These are phyloP conservation scores for Inga laurina DNA, from an alignment of 306 rosid species.

Conservation along the genomic window DNA sequence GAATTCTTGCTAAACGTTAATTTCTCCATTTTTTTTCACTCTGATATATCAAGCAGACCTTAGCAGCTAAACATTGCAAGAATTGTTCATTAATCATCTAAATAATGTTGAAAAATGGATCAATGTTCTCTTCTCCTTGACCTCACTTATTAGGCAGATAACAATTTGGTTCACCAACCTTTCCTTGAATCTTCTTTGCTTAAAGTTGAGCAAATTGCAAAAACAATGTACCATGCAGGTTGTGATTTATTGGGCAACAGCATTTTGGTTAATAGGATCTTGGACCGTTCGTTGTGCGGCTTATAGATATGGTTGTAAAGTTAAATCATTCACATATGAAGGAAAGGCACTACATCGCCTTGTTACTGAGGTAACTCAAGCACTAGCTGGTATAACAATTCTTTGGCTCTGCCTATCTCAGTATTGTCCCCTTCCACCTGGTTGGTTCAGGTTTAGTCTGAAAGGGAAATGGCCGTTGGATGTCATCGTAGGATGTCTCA, in stretches of 20 bases:
- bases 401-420: conserved; percentile 78
- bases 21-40: background rate
- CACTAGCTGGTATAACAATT: conserved; percentile 80
- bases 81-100: background rate
- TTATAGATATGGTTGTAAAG: conserved; percentile 69
- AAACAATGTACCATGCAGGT: conserved; percentile 57
- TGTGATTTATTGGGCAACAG: conserved; percentile 91
- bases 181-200: background rate
- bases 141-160: background rate
- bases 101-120: background rate
- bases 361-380: conserved; percentile 86
- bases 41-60: background rate
- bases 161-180: background rate
- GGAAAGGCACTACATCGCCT: conserved; percentile 93
- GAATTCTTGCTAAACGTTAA: no score
- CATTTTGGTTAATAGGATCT: conserved; percentile 95
- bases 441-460: conserved; percentile 86
- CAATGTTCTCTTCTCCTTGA: background rate
- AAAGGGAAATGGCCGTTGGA: conserved; percentile 87
- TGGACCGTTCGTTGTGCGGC: conserved; percentile 91
- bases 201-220: background rate
- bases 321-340: conserved; percentile 77
- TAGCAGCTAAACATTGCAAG: background rate
- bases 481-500: conserved; percentile 83
- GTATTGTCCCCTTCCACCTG: conserved; percentile 87